Evolutionary conservation across 257 asterid genomes (phyloP).

Genomic region (Fraxinus quadrangulata): DNA sequence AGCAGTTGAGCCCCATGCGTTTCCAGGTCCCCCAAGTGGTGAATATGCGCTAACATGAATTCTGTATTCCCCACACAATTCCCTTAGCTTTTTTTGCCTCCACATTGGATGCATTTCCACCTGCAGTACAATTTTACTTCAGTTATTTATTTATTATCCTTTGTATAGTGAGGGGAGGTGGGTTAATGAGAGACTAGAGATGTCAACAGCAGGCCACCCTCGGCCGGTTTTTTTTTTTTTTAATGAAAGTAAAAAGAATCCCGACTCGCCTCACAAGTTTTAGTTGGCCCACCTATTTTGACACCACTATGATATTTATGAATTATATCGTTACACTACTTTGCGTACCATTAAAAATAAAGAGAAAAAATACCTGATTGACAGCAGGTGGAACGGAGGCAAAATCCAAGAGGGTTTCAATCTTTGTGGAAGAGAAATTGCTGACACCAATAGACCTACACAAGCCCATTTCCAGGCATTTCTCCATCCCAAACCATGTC

Average conservation of each 20-base stretch:
- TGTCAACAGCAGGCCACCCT: too few species aligned
- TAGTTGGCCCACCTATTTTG: too few species aligned
- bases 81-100: conserved; percentile 71
- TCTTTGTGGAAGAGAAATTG: conserved; percentile 70
- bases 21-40: conserved; percentile 83
- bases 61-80: conserved; percentile 46
- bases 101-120: conserved; percentile 97
- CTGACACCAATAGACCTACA: conserved; percentile 79
- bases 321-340: too few species aligned
- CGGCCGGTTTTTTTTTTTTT: too few species aligned
- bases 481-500: conserved; percentile 84
- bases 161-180: too few species aligned
- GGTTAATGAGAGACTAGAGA: too few species aligned
- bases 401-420: conserved; percentile 41
- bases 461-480: conserved; percentile 67
- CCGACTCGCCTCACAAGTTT: too few species aligned
- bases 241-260: too few species aligned
- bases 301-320: too few species aligned
- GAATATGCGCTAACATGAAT: conserved; percentile 84
- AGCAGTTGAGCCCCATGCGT: conserved; percentile 75
- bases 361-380: conserved; percentile 56
- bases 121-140: conserved; percentile 30
- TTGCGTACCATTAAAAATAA: too few species aligned
- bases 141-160: not conserved
- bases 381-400: conserved; percentile 66